These are phyloP conservation scores for Peniophora sp. DNA, from an alignment of 1,284 basidiomycete genomes.

Conservation along the genomic window DNA sequence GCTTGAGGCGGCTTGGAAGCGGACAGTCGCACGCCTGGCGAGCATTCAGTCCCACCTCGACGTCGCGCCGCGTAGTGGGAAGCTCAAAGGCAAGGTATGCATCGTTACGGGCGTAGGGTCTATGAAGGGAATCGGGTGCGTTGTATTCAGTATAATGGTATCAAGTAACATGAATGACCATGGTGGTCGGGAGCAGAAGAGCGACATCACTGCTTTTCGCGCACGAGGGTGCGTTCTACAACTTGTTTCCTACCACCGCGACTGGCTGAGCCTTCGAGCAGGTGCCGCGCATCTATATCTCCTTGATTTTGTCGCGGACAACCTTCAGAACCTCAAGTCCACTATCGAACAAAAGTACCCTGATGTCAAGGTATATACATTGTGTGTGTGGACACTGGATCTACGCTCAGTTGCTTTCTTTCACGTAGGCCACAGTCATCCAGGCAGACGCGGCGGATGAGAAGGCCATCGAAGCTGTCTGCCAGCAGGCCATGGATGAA, in stretches of 20 bases:
- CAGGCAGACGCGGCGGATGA: conserved; percentile 84
- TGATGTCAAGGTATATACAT: conserved; percentile 57
- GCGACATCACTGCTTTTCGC: conserved; percentile 73
- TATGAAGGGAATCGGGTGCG: conserved; percentile 78
- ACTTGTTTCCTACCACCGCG: not conserved
- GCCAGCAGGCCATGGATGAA: conserved; percentile 68
- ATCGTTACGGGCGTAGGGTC: conserved; percentile 86
- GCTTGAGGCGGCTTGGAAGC: conserved; percentile 26
- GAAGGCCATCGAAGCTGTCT: conserved; percentile 57
- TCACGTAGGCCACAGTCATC: conserved; percentile 64
- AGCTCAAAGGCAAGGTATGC: conserved; percentile 79
- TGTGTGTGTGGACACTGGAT: too few species aligned
- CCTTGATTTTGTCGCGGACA: conserved; percentile 67
- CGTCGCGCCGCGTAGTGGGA: conserved; percentile 42
- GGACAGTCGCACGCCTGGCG: conserved; percentile 56
- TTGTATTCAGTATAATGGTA: conserved; percentile 6
- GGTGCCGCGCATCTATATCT: conserved; percentile 83
- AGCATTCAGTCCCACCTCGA: conserved; percentile 68
- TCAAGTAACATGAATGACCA: not conserved
- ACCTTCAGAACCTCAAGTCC: conserved; percentile 66
- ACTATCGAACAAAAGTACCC: conserved; percentile 66
- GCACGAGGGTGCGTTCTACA: conserved; percentile 56
- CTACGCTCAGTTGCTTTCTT: too few species aligned
- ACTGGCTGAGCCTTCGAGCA: conserved; percentile 21
- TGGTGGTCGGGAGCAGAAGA: conserved; percentile 37